phyloP scores from a whole-genome alignment of 768 basidiomycete genomes.

The Crassisporium funariophilum region DNA sequence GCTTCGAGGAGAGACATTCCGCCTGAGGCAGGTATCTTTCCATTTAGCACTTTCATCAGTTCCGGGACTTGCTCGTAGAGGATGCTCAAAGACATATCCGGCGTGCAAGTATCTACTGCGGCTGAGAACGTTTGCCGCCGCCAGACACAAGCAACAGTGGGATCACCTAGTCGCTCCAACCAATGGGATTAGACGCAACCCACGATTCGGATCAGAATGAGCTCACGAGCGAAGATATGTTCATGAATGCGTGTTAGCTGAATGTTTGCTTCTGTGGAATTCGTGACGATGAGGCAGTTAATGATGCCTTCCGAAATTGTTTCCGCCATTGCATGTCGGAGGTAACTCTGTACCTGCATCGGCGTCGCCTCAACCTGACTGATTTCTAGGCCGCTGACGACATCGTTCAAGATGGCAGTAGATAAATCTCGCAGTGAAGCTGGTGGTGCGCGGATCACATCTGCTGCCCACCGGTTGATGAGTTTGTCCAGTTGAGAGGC shows the following conservation, averaged over 20 bases:
- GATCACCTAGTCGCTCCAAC: slow-evolving; percentile 82
- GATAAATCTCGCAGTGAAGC: slow-evolving; percentile 54
- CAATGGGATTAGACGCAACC: neutral
- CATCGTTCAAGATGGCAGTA: slow-evolving; percentile 59
- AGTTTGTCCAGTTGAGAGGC: slow-evolving; percentile 81
- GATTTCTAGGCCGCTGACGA: slow-evolving; percentile 52
- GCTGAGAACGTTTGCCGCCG: slow-evolving; percentile 88
- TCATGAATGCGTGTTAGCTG: slow-evolving; percentile 88
- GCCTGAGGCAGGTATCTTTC: slow-evolving; percentile 42
- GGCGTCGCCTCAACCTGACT: slow-evolving; percentile 50
- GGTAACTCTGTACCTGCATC: slow-evolving; percentile 77
- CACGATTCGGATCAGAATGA: neutral
- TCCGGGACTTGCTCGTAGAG: slow-evolving; percentile 72
- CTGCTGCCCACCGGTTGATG: slow-evolving; percentile 88
- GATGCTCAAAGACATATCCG: slow-evolving; percentile 68
- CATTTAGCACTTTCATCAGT: slow-evolving; percentile 56
- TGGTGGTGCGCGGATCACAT: slow-evolving; percentile 62
- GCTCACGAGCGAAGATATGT: slow-evolving; percentile 82
- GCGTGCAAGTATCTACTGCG: slow-evolving; percentile 75
- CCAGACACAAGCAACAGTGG: slow-evolving; percentile 90
- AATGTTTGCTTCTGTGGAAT: slow-evolving; percentile 80
- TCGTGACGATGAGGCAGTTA: slow-evolving; percentile 86
- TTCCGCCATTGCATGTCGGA: slow-evolving; percentile 81
- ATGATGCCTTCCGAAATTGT: slow-evolving; percentile 76
- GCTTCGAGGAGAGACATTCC: slow-evolving; percentile 66